Percentiles rank a stretch among this genome's conserved stretches.
Evolutionary conservation across 805 yeast species (phyloP).

Genomic region (Helenozyma rhizophorensis): DNA sequence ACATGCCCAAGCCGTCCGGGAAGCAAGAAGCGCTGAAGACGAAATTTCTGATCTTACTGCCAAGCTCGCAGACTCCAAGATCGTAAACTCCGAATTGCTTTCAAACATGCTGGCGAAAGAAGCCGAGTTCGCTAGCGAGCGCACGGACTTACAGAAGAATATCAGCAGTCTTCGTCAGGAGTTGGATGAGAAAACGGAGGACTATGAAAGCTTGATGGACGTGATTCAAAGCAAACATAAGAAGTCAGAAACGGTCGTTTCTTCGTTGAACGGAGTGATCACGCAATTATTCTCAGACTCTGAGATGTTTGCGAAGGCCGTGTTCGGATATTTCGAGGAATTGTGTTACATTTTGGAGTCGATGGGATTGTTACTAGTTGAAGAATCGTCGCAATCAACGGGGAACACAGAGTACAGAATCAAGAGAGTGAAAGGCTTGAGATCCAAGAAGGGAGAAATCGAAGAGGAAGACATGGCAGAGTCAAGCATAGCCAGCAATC

Average conservation of each 20-base stretch:
- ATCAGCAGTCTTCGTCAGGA: constrained; percentile 39
- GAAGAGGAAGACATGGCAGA: constrained; percentile 22
- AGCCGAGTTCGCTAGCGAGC: constrained; percentile 51
- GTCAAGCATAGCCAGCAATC: constrained; percentile 15
- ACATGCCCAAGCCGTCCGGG: neutral
- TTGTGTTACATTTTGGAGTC: constrained; percentile 61
- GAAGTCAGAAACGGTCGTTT: constrained; percentile 16
- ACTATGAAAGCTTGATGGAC: constrained; percentile 40
- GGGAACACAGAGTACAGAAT: constrained; percentile 41
- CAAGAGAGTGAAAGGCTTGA: constrained; percentile 76
- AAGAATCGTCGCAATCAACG: constrained; percentile 23
- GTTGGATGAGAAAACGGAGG: constrained; percentile 44
- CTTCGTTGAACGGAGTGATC: neutral
- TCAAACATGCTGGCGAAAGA: constrained; percentile 69
- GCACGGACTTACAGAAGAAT: constrained; percentile 46
- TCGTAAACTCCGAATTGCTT: constrained; percentile 57
- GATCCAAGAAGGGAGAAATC: constrained; percentile 37
- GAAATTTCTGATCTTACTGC: constrained; percentile 4
- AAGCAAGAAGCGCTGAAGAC: neutral
- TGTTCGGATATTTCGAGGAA: constrained; percentile 35
- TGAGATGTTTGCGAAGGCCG: constrained; percentile 19
- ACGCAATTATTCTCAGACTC: constrained; percentile 17
- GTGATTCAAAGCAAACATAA: constrained; percentile 26
- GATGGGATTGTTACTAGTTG: constrained; percentile 67
- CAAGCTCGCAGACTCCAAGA: constrained; percentile 19